Percentiles rank a stretch among this genome's conserved stretches.
These are phyloP conservation scores for Paspalum vaginatum DNA, from an alignment of 176 grass and related monocot species.

Conservation along the genomic window DNA sequence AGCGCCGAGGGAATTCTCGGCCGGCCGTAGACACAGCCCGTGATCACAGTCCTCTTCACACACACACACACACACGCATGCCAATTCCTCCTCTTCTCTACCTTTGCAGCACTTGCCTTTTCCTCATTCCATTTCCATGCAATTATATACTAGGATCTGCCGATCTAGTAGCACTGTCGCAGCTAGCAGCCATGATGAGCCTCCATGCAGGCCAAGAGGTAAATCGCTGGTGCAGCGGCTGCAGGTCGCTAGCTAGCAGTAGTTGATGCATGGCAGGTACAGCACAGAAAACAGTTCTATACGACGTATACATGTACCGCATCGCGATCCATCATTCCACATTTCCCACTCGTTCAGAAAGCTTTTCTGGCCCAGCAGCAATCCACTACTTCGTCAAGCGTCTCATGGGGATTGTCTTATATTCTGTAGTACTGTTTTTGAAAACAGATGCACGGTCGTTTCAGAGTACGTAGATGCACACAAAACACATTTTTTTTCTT, in stretches of 20 bases:
- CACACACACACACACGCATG: neutral
- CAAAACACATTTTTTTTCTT: too few relatives aligned
- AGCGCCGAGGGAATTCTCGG: conserved; percentile 8
- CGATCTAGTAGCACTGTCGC: too few relatives aligned
- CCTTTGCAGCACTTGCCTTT: neutral
- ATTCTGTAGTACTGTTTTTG: neutral
- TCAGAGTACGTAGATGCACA: too few relatives aligned
- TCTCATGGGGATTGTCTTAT: neutral
- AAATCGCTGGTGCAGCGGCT: neutral
- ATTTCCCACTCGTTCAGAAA: conserved; percentile 11
- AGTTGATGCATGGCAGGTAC: neutral
- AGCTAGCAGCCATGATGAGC: conserved; percentile 44
- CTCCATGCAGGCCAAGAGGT: conserved; percentile 43
- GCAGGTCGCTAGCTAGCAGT: neutral
- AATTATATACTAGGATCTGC: conserved; percentile 23
- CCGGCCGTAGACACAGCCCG: too few relatives aligned
- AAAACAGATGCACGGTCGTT: neutral
- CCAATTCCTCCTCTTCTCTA: neutral
- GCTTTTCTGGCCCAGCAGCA: neutral
- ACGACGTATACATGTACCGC: neutral
- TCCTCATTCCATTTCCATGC: neutral
- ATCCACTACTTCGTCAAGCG: neutral
- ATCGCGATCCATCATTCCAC: neutral
- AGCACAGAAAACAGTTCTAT: neutral
- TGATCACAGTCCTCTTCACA: neutral